These are phyloP conservation scores for Mucor piriformis DNA, from an alignment of 371 early-diverging fungal genomes.

Conservation along the genomic window DNA sequence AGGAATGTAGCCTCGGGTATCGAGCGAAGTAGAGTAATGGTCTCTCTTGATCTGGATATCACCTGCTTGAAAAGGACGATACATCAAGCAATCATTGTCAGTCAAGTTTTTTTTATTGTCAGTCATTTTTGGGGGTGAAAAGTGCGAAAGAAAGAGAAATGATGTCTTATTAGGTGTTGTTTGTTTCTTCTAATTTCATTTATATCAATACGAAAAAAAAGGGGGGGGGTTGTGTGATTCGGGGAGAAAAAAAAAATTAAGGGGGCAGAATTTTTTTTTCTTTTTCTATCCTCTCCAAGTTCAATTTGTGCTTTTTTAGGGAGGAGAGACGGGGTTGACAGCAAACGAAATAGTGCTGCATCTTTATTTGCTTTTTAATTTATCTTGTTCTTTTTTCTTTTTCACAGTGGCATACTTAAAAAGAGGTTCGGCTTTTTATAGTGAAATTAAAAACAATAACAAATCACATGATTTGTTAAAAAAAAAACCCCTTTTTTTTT, in stretches of 20 bases:
- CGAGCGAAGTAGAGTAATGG: constrained; percentile 65
- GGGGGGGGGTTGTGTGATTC: background rate
- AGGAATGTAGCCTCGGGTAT: constrained; percentile 70
- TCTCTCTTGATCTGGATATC: constrained; percentile 7
- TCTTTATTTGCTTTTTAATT: background rate
- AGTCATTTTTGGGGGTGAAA: background rate
- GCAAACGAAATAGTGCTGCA: too few relatives aligned
- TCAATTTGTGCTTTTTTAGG: background rate
- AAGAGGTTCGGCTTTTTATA: too few relatives aligned
- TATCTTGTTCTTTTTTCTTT: too few relatives aligned
- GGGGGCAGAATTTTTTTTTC: background rate
- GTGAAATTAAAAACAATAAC: too few relatives aligned
- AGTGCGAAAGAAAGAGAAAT: background rate
- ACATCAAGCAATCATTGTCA: constrained; percentile 12
- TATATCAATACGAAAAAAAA: background rate
- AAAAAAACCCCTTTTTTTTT: too few relatives aligned
- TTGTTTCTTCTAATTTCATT: background rate
- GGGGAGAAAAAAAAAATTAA: constrained; percentile 6
- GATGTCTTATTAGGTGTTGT: background rate
- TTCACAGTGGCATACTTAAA: too few relatives aligned
- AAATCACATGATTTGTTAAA: too few relatives aligned
- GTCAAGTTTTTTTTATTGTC: constrained; percentile 5
- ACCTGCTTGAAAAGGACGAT: constrained; percentile 10
- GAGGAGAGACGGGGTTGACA: background rate
- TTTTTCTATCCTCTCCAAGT: background rate